Base-by-base conservation (phyloP, 768 basidiomycete species). In the Termitomyces sp. region DNA sequence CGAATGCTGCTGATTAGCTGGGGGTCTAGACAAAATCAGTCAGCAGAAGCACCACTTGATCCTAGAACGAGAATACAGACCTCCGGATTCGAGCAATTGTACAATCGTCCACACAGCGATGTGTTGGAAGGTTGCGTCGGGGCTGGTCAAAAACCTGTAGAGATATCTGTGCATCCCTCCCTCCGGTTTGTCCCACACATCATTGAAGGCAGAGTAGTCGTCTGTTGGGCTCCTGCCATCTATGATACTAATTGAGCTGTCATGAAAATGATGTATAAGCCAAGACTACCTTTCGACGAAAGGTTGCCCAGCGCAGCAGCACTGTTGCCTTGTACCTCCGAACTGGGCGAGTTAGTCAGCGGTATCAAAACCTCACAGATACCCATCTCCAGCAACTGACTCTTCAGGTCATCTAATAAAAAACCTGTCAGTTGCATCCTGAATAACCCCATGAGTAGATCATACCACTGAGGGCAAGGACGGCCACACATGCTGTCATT, bases 51-150 rank as follows among this genome's bases (percentile, higher is more conserved):
- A 52, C 17, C n/a, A 52, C 49, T 43, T 14, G 25, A 25, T 45
- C 29, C 43, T 16, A n/a, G 27, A 31, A 25, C 45, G 23, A 8
- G 19, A 1, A 17, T 76, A 41, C 57, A 42, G 62, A 91, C 90
- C 92, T 59, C 92, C 91, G n/a, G 96, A 96, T 70, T 99, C 97
- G 27, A 99, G 79, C 21, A 99, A 75, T 68, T 99, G 97, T 25
- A 98, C 95, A 63, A 98, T 95, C 0, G 97, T 98, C 97, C 97
- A 99, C 43, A 99, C 95, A 34, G 97, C 97, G 61, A 98, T 99
- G 68, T 99, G 97, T 71, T 98, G 95, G 87, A 99, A 99, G 0
- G 97, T 99, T 14, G 92, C 89, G 67, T 99, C 97, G 6, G 90
- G 78, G 67, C 92, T 95, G 41, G 85, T 92, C 64, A 99, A 74